Evolutionary conservation across 2,329 filamentous ascomycete species (phyloP).

Genomic region (Colletotrichum sp.): DNA sequence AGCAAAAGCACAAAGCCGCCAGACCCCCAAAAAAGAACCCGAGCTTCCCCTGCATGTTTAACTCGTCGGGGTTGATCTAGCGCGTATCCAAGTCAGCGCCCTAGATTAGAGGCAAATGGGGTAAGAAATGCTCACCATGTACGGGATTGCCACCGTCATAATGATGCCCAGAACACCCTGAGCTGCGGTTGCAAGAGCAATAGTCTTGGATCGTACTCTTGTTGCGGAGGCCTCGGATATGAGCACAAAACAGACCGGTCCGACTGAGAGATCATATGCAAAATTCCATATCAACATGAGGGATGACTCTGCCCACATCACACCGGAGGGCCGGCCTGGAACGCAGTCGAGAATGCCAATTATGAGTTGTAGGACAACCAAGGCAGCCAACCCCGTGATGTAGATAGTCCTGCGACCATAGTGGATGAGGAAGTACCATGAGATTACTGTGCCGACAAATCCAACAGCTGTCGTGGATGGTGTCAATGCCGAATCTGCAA

Average conservation of each 20-base stretch:
- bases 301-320: slow-evolving; percentile 52
- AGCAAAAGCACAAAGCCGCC: slow-evolving; percentile 25
- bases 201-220: slow-evolving; percentile 48
- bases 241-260: slow-evolving; percentile 47
- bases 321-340: slow-evolving; percentile 40
- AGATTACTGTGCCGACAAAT: slow-evolving; percentile 47
- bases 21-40: slow-evolving; percentile 28
- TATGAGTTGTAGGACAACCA: slow-evolving; percentile 42
- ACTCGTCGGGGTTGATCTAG: slow-evolving; percentile 30
- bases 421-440: slow-evolving; percentile 46
- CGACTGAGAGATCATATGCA: slow-evolving; percentile 40
- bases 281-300: slow-evolving; percentile 50
- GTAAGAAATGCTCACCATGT: slow-evolving; percentile 11
- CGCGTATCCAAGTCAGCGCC: neutral
- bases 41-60: slow-evolving; percentile 39
- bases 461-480: slow-evolving; percentile 53
- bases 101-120: neutral
- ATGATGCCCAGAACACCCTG: slow-evolving; percentile 43
- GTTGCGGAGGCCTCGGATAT: slow-evolving; percentile 57
- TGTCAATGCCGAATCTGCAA: slow-evolving; percentile 34
- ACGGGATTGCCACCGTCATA: slow-evolving; percentile 33
- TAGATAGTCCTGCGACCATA: slow-evolving; percentile 49
- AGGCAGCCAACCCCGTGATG: slow-evolving; percentile 41
- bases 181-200: slow-evolving; percentile 47
- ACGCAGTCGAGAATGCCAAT: slow-evolving; percentile 53